Base-by-base conservation (phyloP, 257 asterid species). In the Orobanche coerulescens region DNA sequence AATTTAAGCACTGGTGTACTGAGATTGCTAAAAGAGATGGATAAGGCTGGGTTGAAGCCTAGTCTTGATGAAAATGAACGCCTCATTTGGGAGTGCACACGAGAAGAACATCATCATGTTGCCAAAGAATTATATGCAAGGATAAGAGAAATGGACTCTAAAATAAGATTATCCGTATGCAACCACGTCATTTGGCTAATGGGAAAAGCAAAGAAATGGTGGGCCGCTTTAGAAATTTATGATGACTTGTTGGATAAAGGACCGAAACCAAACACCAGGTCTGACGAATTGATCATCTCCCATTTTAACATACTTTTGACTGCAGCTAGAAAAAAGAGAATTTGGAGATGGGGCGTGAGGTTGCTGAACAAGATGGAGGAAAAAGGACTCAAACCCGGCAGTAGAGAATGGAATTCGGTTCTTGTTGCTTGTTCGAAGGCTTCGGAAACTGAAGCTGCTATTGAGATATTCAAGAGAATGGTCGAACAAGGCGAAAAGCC, bases 131-230 rank as follows among this genome's bases (percentile, higher is more conserved):
- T 93, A 60, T 89, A 93, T 28, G 63, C 64, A 6, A 80, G 95
- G 79, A 75, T 89, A 68, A 66, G 97, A 59, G 96, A 93, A 64
- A 80, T 71, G 50, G 76, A 67, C 30, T 4, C 57, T 8, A 87
- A 78, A 9, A 89, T 89, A 52, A 89, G 98, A 75, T 60, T 88
- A 70, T 84, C 97, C 0, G 87, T 88, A 11, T 88, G 98, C 73
- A 93, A 89, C 61, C 97, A 86, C 40, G 81, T 89, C 57, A 89
- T 93, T 62, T 93, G 98, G 98, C 52, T 93, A 26, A 67, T 93
- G 88, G 97, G 97, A 9, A 93, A 89, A 78, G 95, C 95, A 2
- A 93, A 80, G 66, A 93, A 93, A 24, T 93, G 98, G 98, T 93
- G 98, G 98, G 95, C 89, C 0, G 98, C 98, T 46, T 79, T 89